Conservation (phyloP, 139 green algal species). For the Bryopsis sp. region DNA sequence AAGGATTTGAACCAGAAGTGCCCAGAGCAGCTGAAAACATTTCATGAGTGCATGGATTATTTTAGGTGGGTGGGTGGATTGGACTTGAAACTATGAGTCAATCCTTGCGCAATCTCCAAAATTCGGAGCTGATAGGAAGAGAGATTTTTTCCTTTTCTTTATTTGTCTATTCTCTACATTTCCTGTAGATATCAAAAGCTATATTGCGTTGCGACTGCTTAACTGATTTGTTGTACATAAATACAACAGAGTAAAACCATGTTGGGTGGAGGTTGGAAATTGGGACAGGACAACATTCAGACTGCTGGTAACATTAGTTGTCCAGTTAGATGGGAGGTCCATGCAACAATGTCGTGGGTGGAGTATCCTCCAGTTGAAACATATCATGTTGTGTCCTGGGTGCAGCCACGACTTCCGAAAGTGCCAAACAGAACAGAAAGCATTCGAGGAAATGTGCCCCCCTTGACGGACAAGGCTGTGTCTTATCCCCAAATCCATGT, state of each 20-base stretch:
- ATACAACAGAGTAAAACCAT: neutral
- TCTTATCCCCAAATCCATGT: too few relatives aligned
- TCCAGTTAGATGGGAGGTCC: too few relatives aligned
- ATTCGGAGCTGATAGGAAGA: neutral
- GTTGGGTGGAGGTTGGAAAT: neutral
- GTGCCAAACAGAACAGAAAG: constrained; percentile 6
- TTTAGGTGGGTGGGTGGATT: constrained; percentile 32
- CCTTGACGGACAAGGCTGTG: too few relatives aligned
- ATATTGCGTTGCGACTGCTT: neutral
- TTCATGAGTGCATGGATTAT: constrained; percentile 59
- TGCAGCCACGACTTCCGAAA: constrained; percentile 13
- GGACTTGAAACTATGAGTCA: neutral
- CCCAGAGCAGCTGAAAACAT: constrained; percentile 43
- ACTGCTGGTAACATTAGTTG: too few relatives aligned
- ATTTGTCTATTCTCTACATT: neutral
- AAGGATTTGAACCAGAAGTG: constrained; percentile 44
- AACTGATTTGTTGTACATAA: neutral
- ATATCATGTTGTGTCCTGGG: neutral
- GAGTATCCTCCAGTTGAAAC: too few relatives aligned
- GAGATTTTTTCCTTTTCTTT: neutral
- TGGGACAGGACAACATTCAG: neutral
- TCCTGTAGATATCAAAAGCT: neutral
- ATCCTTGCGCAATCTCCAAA: neutral
- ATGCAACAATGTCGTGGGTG: neutral
- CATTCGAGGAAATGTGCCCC: constrained; percentile 13